phyloP scores from a whole-genome alignment of 2,329 filamentous ascomycete genomes.

The Pseudogymnoascus sp. region DNA sequence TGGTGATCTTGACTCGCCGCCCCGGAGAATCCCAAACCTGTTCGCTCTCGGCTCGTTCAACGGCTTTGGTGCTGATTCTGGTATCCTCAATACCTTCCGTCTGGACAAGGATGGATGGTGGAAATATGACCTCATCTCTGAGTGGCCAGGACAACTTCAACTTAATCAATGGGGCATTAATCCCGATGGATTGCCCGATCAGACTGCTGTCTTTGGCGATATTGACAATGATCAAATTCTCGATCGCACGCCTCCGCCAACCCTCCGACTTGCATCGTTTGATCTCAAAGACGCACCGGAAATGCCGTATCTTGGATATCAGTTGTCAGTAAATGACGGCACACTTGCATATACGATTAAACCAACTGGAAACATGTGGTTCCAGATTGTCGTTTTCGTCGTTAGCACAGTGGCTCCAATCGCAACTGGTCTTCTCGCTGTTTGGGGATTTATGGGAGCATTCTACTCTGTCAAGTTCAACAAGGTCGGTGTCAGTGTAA shows the following conservation, averaged over 20 bases:
- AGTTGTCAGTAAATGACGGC: conserved; percentile 46
- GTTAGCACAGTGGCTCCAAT: conserved; percentile 46
- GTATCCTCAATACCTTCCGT: conserved; percentile 45
- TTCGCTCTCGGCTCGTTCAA: conserved; percentile 56
- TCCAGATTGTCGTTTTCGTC: conserved; percentile 45
- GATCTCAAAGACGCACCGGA: conserved; percentile 49
- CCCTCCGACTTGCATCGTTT: conserved; percentile 45
- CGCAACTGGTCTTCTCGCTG: conserved; percentile 38
- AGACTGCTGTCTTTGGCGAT: conserved; percentile 51
- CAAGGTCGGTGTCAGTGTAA: conserved; percentile 39
- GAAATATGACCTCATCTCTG: conserved; percentile 52
- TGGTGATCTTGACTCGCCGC: conserved; percentile 40
- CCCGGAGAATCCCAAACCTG: conserved; percentile 53
- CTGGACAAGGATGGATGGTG: conserved; percentile 43
- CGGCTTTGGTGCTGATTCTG: conserved; percentile 54
- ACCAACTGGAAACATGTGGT: conserved; percentile 43
- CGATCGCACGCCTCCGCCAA: conserved; percentile 52
- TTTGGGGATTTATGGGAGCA: conserved; percentile 47
- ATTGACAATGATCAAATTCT: conserved; percentile 51
- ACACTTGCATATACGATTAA: conserved; percentile 42
- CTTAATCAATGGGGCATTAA: conserved; percentile 61
- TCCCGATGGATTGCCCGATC: conserved; percentile 52
- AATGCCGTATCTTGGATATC: conserved; percentile 45
- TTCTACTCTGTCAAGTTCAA: conserved; percentile 50
- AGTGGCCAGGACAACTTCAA: conserved; percentile 54